A percentile compares a stretch with the other conserved stretches of the same genome.
Conservation (phyloP, 192 early-diverging fungal genomes). For the Phlyctochytrium arcticum region DNA sequence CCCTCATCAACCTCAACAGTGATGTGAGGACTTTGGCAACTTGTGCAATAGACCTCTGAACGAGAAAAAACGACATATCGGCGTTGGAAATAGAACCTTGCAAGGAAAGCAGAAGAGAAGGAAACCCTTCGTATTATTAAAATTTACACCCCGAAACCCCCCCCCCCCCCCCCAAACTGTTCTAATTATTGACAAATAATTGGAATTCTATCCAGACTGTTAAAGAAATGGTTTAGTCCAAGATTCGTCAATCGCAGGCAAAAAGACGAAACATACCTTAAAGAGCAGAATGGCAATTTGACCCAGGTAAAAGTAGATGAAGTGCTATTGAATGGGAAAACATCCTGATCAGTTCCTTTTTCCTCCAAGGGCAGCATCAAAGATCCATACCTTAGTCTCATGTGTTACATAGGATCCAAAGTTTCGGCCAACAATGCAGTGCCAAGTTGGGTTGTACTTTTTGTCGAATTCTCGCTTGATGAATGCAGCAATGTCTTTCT, state of each 20-base stretch:
- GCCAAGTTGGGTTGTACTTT: conserved; percentile 97
- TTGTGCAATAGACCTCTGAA: too few relatives aligned
- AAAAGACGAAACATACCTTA: conserved; percentile 42
- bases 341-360: not conserved
- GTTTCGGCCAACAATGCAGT: conserved; percentile 97
- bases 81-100: too few relatives aligned
- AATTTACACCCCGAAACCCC: too few relatives aligned
- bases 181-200: too few relatives aligned
- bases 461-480: conserved; percentile 99
- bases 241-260: not conserved
- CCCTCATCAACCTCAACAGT: too few relatives aligned
- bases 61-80: too few relatives aligned
- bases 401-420: conserved; percentile 99
- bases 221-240: not conserved
- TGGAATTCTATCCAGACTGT: not conserved
- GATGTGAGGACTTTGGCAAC: too few relatives aligned
- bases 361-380: too few relatives aligned
- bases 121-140: too few relatives aligned
- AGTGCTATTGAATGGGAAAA: conserved; percentile 75
- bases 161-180: too few relatives aligned
- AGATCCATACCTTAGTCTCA: conserved; percentile 59
- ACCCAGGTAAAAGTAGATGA: conserved; percentile 98
- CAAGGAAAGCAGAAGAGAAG: too few relatives aligned
- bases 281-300: conserved; percentile 92
- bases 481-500: conserved; percentile 97